Evolutionary conservation across 257 asterid species (phyloP).

Genomic region (Gentiana dahurica): DNA sequence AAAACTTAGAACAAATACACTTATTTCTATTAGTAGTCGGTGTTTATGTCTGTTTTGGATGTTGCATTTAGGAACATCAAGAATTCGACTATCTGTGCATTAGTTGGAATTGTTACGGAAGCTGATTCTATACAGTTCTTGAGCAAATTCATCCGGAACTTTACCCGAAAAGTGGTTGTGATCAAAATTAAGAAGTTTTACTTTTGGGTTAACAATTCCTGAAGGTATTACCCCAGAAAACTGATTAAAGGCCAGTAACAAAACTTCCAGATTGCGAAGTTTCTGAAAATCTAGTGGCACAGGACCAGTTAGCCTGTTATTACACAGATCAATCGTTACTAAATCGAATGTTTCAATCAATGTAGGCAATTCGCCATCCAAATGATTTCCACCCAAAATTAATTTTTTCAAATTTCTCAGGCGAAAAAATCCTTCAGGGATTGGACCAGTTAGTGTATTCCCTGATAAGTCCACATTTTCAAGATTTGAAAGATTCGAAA

Average conservation of each 20-base stretch:
- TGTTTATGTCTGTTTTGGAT: constrained; percentile 34
- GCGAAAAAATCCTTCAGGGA: constrained; percentile 33
- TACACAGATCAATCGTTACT: constrained; percentile 39
- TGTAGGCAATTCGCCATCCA: constrained; percentile 46
- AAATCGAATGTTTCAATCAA: constrained; percentile 26
- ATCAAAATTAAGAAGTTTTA: constrained; percentile 23
- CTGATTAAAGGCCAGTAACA: constrained; percentile 33
- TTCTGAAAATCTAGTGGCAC: constrained; percentile 55
- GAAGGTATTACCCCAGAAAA: constrained; percentile 51
- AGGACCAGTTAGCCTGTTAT: constrained; percentile 38
- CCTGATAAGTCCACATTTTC: constrained; percentile 21
- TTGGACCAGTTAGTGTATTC: constrained; percentile 15
- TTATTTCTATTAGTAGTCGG: constrained; percentile 26
- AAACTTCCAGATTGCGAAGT: constrained; percentile 24
- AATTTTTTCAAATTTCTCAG: constrained; percentile 37
- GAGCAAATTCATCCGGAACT: constrained; percentile 42
- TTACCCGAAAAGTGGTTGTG: constrained; percentile 44
- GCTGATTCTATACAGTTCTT: constrained; percentile 36
- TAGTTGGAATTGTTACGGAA: constrained; percentile 33
- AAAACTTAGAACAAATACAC: constrained; percentile 27
- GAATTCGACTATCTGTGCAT: constrained; percentile 37
- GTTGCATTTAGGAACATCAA: constrained; percentile 40
- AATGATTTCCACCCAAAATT: constrained; percentile 28
- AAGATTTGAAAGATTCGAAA: constrained; percentile 29
- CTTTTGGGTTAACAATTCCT: constrained; percentile 32